These are phyloP conservation scores for Phytophthora sojae DNA, from an alignment of 352 stramenopile species.

Conservation along the genomic window DNA sequence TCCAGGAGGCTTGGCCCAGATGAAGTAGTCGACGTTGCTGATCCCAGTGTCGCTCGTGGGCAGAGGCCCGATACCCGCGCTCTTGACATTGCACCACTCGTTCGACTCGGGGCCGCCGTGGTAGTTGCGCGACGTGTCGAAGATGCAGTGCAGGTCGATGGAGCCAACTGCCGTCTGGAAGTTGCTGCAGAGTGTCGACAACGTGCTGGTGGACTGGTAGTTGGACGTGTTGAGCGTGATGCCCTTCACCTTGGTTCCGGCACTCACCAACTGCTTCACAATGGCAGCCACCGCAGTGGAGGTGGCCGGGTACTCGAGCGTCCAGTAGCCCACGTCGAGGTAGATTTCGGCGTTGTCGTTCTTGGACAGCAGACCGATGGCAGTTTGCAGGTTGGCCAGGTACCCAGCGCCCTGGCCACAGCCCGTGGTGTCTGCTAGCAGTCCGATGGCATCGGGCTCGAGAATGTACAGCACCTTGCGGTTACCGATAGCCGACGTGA, in stretches of 20 bases:
- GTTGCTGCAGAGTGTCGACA: conserved; percentile 57
- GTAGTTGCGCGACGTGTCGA: conserved; percentile 74
- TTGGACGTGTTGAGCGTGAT: conserved; percentile 86
- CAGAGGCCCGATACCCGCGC: conserved; percentile 59
- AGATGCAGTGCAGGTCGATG: conserved; percentile 56
- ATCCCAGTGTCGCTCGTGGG: conserved; percentile 63
- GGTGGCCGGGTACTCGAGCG: conserved; percentile 40
- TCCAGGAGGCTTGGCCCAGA: conserved; percentile 76
- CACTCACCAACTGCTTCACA: conserved; percentile 48
- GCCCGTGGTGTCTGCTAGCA: conserved; percentile 46
- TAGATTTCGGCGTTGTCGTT: conserved; percentile 81
- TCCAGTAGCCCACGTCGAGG: conserved; percentile 78
- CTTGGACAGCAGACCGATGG: conserved; percentile 50
- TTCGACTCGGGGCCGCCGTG: conserved; percentile 46
- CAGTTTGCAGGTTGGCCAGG: conserved; percentile 55
- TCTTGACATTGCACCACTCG: conserved; percentile 81
- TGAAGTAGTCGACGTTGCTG: conserved; percentile 71
- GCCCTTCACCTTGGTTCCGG: conserved; percentile 54
- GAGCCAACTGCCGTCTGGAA: conserved; percentile 64
- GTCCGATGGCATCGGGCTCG: conserved; percentile 70
- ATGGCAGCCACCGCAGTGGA: conserved; percentile 36
- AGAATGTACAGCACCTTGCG: conserved; percentile 76
- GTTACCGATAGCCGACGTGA: conserved; percentile 52
- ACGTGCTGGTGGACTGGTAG: conserved; percentile 64
- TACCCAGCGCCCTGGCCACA: conserved; percentile 59